A percentile compares a stretch with the other conserved stretches of the same genome.
These are phyloP conservation scores for Candida boleticola DNA, from an alignment of 805 yeast species.

Conservation along the genomic window DNA sequence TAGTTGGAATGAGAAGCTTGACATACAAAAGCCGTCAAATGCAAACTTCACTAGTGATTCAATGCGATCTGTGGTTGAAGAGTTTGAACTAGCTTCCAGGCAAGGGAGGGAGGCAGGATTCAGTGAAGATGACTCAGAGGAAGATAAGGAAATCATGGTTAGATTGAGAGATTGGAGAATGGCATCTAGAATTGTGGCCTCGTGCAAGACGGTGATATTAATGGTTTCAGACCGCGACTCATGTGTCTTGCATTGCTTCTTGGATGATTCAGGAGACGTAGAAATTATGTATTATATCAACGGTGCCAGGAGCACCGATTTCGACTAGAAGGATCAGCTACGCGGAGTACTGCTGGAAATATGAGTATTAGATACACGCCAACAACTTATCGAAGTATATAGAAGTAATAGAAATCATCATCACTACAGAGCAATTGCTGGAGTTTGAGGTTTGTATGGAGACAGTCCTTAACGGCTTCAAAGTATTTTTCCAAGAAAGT, in stretches of 20 bases:
- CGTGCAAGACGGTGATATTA: constrained; percentile 59
- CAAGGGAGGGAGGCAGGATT: not conserved
- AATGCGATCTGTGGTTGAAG: constrained; percentile 15
- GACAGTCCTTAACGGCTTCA: too few relatives aligned
- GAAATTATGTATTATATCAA: constrained; percentile 63
- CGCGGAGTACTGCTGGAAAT: too few relatives aligned
- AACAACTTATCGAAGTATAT: too few relatives aligned
- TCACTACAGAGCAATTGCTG: too few relatives aligned
- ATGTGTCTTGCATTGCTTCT: constrained; percentile 62
- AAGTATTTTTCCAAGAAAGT: too few relatives aligned
- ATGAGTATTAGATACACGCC: too few relatives aligned
- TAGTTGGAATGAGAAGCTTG: constrained; percentile 57
- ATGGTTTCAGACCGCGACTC: constrained; percentile 57
- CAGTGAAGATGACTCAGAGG: constrained; percentile 15
- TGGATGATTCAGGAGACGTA: constrained; percentile 63
- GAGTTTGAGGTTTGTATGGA: too few relatives aligned
- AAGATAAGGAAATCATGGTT: constrained; percentile 48
- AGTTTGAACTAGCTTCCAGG: constrained; percentile 4
- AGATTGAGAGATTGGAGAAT: constrained; percentile 66
- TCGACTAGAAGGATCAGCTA: not conserved
- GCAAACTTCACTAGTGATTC: constrained; percentile 21
- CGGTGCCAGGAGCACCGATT: constrained; percentile 23
- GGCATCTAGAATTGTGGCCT: constrained; percentile 58
- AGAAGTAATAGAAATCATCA: too few relatives aligned
- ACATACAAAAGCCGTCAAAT: constrained; percentile 35